Evolutionary conservation across 1,139 yeast species (phyloP).

Genomic region (Neolecta irregularis): DNA sequence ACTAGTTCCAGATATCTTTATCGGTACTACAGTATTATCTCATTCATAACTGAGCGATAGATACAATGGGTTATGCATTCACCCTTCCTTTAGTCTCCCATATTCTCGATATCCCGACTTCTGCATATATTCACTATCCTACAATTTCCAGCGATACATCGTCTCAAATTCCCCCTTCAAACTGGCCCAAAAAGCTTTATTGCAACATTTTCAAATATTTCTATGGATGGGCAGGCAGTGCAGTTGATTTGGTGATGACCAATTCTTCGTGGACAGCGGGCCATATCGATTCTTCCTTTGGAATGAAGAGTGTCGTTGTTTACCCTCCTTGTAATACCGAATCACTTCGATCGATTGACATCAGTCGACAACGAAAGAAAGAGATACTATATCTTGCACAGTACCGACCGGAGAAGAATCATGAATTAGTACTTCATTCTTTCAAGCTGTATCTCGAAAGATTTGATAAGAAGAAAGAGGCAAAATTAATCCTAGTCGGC

Average conservation of each 20-base stretch:
- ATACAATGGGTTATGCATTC: constrained; percentile 90
- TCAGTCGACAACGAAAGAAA: constrained; percentile 31
- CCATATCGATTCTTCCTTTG: constrained; percentile 56
- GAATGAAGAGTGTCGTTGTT: constrained; percentile 30
- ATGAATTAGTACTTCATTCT: constrained; percentile 47
- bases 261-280: constrained; percentile 87
- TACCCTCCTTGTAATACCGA: constrained; percentile 85
- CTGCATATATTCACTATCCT: constrained; percentile 89
- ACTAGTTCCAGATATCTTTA: constrained; percentile 75
- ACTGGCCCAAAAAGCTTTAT: constrained; percentile 41
- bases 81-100: constrained; percentile 48
- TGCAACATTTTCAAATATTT: constrained; percentile 42
- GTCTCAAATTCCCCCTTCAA: constrained; percentile 19
- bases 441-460: constrained; percentile 36
- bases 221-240: constrained; percentile 54
- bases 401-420: constrained; percentile 91
- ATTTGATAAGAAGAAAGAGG: constrained; percentile 8
- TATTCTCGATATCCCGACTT: constrained; percentile 51
- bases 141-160: constrained; percentile 78
- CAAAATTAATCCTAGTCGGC: constrained; percentile 57
- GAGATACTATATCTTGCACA: constrained; percentile 71
- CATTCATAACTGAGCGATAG: constrained; percentile 6
- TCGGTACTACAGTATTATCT: constrained; percentile 28
- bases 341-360: constrained; percentile 24
- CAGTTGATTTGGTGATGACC: constrained; percentile 50